Percentiles rank a stretch among this genome's conserved stretches.
phyloP scores from a whole-genome alignment of 2,329 filamentous ascomycete species.

The Ophiostoma sp. region DNA sequence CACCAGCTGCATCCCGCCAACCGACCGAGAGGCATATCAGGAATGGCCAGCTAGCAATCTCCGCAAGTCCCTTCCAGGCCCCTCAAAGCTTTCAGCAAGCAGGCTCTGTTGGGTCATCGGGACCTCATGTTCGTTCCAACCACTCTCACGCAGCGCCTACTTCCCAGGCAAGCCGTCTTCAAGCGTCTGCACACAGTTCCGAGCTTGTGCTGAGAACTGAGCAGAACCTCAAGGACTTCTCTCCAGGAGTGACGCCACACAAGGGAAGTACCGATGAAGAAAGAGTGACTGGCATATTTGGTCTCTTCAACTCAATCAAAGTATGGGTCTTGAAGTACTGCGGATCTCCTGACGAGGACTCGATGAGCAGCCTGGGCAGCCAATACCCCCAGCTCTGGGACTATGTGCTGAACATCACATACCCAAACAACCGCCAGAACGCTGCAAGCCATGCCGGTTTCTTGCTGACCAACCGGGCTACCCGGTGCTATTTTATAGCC shows the following conservation, averaged over 20 bases:
- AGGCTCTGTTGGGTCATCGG: neutral
- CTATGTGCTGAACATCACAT: constrained; percentile 35
- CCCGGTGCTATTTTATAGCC: constrained; percentile 36
- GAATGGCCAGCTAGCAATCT: neutral
- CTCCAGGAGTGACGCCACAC: neutral
- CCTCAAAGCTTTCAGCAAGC: neutral
- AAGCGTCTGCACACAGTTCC: neutral
- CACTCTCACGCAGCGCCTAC: no score
- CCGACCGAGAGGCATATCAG: neutral
- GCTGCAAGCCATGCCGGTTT: constrained; percentile 32
- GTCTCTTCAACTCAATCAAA: constrained; percentile 25
- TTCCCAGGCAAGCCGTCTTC: neutral
- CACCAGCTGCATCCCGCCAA: neutral
- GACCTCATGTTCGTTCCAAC: neutral
- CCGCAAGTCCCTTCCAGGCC: neutral
- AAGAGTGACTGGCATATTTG: constrained; percentile 24
- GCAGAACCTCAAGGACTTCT: neutral
- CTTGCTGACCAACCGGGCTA: constrained; percentile 32
- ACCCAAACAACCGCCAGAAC: constrained; percentile 29
- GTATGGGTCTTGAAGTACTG: constrained; percentile 25
- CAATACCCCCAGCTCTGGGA: constrained; percentile 32
- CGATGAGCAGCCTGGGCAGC: neutral
- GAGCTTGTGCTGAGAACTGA: neutral
- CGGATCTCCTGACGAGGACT: neutral
- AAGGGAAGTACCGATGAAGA: constrained; percentile 16